Base-by-base conservation (phyloP, 805 yeast genomes). In the Candida schatavii region DNA sequence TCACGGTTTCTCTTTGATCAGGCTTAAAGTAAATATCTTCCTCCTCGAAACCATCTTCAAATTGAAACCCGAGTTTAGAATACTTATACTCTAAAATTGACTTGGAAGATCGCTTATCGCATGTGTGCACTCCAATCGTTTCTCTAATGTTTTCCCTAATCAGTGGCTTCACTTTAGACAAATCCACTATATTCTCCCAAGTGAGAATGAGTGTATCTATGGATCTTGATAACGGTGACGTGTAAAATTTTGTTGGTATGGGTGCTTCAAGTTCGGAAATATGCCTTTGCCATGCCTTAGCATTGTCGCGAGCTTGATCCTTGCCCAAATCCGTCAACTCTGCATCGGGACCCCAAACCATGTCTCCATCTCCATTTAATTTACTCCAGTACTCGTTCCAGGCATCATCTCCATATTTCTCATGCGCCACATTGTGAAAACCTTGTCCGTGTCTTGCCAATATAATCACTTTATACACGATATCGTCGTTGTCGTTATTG, bases 391-490 rank as follows among this genome's bases (percentile, higher is more conserved):
- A 70, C 0, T 54, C 50, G 49, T 77, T 61, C 89, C 88, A 83
- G n/a, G 60, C 75, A 2, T 70, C 68, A 15, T 66, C 42, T 9
- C 87, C 87, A 50, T 79, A 80, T 44, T 75, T 70, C 18, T 61
- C 62, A 13, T 80, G 77, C 2, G 77, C 73, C 35, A 68, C 65
- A 50, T 83, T 83, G 47, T 83, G 89, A 53, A 61, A 75, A 0
- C 88, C 88, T 56, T 82, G 85, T 4, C 88, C 88, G 50, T 83
- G 88, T 54, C 88, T 69, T 9, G 83, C 82, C 41, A 77, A 66
- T 37, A 77, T 71, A 3, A 80, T 44, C 36, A 80, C 50, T 50
- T 79, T 80, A 56, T 67, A 78, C 21, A 45, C 38, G 27, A 46
- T 45, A 7, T 23, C 27, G 35, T 63, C 80, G 45, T 73, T 68